These are phyloP conservation scores for Amanita pallidorosea DNA, from an alignment of 768 basidiomycete genomes.

Conservation along the genomic window DNA sequence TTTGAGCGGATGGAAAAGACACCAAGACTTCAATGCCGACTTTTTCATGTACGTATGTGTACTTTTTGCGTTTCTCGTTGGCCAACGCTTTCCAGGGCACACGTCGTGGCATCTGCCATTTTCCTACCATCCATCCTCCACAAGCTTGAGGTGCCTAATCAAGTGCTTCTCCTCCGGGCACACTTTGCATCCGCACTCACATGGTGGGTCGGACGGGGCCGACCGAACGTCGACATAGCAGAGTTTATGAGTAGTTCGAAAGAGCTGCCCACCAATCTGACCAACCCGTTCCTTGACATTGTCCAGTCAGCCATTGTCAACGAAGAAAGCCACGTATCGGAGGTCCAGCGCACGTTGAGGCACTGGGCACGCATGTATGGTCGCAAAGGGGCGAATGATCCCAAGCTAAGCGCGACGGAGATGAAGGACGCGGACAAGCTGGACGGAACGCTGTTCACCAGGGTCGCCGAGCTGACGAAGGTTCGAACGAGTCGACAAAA, in stretches of 20 bases:
- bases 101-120: slow-evolving; percentile 45
- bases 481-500: slow-evolving; percentile 21
- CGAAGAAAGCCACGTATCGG: slow-evolving; percentile 39
- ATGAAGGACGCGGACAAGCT: slow-evolving; percentile 33
- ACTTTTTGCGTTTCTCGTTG: background rate
- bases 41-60: slow-evolving; percentile 35
- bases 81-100: slow-evolving; percentile 30
- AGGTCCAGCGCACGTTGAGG: slow-evolving; percentile 42
- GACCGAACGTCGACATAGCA: slow-evolving; percentile 32
- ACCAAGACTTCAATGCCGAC: slow-evolving; percentile 29
- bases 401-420: slow-evolving; percentile 13
- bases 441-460: slow-evolving; percentile 51
- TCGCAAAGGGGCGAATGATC: slow-evolving; percentile 11
- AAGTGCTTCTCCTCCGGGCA: slow-evolving; percentile 34
- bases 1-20: slow-evolving; percentile 16
- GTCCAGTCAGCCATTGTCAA: slow-evolving; percentile 40
- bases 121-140: slow-evolving; percentile 35
- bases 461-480: slow-evolving; percentile 38
- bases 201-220: slow-evolving; percentile 45
- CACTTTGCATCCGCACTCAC: slow-evolving; percentile 38
- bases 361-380: slow-evolving; percentile 41
- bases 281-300: slow-evolving; percentile 47
- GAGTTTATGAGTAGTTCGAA: slow-evolving; percentile 22
- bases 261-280: slow-evolving; percentile 14
- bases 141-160: slow-evolving; percentile 22